Base-by-base conservation (phyloP, 805 yeast genomes). In the Metschnikowia henanensis region DNA sequence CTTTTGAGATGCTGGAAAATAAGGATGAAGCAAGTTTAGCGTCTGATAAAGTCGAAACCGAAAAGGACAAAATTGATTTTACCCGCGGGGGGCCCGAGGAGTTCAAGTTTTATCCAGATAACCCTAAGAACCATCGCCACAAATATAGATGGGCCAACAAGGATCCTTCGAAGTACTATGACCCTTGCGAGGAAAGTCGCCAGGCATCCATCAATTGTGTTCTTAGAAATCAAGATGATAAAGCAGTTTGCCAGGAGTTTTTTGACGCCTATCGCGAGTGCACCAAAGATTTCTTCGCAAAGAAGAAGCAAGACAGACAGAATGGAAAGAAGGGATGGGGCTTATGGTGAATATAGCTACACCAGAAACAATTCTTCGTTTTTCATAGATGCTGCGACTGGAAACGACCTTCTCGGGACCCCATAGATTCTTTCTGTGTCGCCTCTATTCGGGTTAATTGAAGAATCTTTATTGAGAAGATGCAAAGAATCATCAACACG, bases 241-340 rank as follows among this genome's bases (percentile, higher is more conserved):
- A 81, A 72, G 41, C 75, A 64, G 66, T 89, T 84, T 70, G 79
- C 67, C 62, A 70, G 49, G 95, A 86, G 46, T 92, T 87, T 59
- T 94, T 92, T 62, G 89, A 84, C 56, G 97, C 97, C 0, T 92
- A 92, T 61, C 74, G 92, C 47, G 99, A 92, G 58, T 92, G 99
- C 66, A 26, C 53, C 22, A 52, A 51, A 30, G 73, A 68, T 47
- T 71, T 71, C 46, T 71, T 70, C 46, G 60, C 57, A 26, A 68
- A 70, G 49, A 66, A 58, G 53, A 66, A 55, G 47, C 53, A 61
- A 39, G 76, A 71, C 43, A 61, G 57, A 41, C 50, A 45, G 20
- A 61, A 64, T 23, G 76, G 76, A 0, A 64, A 55, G 43, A 66
- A 66, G 21, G 76, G 76, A 8, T 71, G 76, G 76, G 74, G 74